Evolutionary conservation across 441 rosid species (phyloP).

Genomic region (Pelargonium australe): DNA sequence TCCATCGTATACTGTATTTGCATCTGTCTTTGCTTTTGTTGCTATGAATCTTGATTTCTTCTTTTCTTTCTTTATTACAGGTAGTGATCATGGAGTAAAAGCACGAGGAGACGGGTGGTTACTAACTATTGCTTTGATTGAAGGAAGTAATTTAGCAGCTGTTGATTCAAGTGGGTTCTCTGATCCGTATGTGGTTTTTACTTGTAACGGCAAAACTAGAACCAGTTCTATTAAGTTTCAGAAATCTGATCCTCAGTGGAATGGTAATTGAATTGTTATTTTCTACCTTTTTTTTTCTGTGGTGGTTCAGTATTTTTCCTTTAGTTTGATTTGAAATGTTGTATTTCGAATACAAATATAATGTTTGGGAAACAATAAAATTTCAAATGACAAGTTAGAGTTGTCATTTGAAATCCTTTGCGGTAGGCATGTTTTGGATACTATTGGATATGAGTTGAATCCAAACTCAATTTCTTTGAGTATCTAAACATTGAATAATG

Average conservation of each 20-base stretch:
- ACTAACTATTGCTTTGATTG: constrained; percentile 83
- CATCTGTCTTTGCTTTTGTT: constrained; percentile 5
- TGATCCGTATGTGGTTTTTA: constrained; percentile 89
- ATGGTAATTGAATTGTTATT: constrained; percentile 46
- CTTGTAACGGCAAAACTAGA: constrained; percentile 80
- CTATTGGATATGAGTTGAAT: too few relatives aligned
- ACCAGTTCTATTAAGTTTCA: constrained; percentile 96
- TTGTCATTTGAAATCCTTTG: too few relatives aligned
- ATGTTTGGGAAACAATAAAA: too few relatives aligned
- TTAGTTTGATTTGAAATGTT: background rate
- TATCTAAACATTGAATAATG: too few relatives aligned
- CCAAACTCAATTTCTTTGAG: too few relatives aligned
- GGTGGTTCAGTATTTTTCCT: background rate
- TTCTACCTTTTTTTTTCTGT: constrained; percentile 12
- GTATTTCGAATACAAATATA: too few relatives aligned
- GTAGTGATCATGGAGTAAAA: constrained; percentile 89
- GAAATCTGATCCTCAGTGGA: constrained; percentile 80
- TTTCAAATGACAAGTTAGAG: too few relatives aligned
- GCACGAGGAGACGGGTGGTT: constrained; percentile 98
- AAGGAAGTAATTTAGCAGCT: constrained; percentile 82
- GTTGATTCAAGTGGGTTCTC: constrained; percentile 85
- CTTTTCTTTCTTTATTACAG: constrained; percentile 28
- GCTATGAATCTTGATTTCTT: constrained; percentile 1
- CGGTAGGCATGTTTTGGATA: too few relatives aligned
- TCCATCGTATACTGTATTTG: background rate